Conservation (phyloP, 2,329 filamentous ascomycete genomes). For the Sporothrix pallida region DNA sequence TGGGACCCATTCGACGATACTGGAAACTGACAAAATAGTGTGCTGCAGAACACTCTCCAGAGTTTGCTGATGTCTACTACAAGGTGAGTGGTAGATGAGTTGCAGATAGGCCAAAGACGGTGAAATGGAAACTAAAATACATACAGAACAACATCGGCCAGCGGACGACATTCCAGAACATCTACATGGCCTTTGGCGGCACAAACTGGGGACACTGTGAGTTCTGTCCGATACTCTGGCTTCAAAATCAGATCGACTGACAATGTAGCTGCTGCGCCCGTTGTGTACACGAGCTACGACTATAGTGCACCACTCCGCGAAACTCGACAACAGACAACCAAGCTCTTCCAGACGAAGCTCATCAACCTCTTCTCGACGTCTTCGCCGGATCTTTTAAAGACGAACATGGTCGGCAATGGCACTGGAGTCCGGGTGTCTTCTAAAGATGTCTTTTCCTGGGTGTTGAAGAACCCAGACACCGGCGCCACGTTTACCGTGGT, state of each 20-base stretch:
- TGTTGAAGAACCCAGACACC: slow-evolving; percentile 57
- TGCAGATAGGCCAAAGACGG: not conserved
- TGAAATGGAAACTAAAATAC: not conserved
- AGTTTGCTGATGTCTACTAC: slow-evolving; percentile 62
- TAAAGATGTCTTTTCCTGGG: slow-evolving; percentile 55
- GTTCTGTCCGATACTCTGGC: no score
- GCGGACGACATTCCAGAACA: slow-evolving; percentile 50
- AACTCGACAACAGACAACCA: slow-evolving; percentile 58
- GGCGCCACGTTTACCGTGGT: slow-evolving; percentile 62
- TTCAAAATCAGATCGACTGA: no score
- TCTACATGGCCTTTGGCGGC: slow-evolving; percentile 67
- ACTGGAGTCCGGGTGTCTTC: slow-evolving; percentile 50
- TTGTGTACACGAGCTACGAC: slow-evolving; percentile 56
- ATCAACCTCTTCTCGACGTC: slow-evolving; percentile 60
- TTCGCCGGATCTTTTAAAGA: slow-evolving; percentile 56
- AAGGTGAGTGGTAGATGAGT: slow-evolving; percentile 43
- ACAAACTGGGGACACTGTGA: slow-evolving; percentile 75
- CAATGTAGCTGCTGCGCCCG: slow-evolving; percentile 49
- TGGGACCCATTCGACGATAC: not conserved
- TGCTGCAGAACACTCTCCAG: slow-evolving; percentile 51
- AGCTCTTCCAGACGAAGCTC: slow-evolving; percentile 61
- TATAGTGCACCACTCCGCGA: slow-evolving; percentile 58
- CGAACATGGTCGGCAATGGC: slow-evolving; percentile 61
- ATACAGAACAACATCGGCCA: slow-evolving; percentile 56
- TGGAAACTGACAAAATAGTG: slow-evolving; percentile 42